Base-by-base conservation (phyloP, 2,329 filamentous ascomycete genomes). In the Ambrosiella cleistominuta region DNA sequence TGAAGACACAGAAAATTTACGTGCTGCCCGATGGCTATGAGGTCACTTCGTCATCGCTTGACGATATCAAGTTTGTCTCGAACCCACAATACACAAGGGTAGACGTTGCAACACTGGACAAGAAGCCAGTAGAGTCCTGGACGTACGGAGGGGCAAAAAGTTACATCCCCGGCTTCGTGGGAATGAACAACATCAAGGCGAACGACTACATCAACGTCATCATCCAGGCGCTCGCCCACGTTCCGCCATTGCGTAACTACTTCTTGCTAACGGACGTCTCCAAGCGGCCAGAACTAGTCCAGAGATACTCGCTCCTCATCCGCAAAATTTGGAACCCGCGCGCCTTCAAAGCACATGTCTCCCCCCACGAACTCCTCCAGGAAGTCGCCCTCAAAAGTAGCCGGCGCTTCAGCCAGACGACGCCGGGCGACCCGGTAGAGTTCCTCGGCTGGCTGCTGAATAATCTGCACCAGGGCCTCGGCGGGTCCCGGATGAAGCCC, bases 151-250 rank as follows among this genome's bases (percentile, higher is more conserved):
- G 88, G 62, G 36, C 36, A 47, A 87, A 85, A 70, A 82, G 86
- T 68, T 98, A 98, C 71, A 84, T 84, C 63, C 93, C 93, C 17
- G 91, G 93, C 5, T 98, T 90, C 68, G 88, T 98, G 61, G 93
- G 93, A 63, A 94, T 98, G 87, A 98, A 98, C 77, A 98, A 98
- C 72, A 96, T 98, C 76, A 98, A 98, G 71, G 88, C 93, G 60
- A 98, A 98, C 72, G 93, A 98, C 74, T 98, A 98, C 72, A 79
- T 97, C 67, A 98, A 98, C 68, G 91, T 95, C 35, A 80, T 96
- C 2, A 85, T 95, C 54, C 93, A 98, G 70, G 85, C 90, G 6
- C 77, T 98, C 42, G 84, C 91, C 2, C 93, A 98, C 70, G 88
- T 97, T 35, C 75, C 83, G 17, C 91, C 93, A 3, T 74, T 98